Conservation (phyloP, 176 grass and related monocot species). For the Oryza australiensis region DNA sequence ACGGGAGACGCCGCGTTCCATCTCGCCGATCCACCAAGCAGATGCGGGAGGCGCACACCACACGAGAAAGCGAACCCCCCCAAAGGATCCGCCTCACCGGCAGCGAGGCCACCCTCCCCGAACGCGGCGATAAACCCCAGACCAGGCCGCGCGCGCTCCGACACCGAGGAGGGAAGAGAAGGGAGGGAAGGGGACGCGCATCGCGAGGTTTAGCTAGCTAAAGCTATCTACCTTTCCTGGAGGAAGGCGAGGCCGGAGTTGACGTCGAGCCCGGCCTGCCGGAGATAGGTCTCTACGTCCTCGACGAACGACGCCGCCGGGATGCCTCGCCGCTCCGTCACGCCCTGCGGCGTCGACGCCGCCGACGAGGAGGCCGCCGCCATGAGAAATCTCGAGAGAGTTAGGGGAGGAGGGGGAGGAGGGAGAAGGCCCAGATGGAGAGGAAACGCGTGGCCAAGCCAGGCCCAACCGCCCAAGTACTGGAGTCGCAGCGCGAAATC, state of each 20-base stretch:
- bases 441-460: background rate
- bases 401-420: background rate
- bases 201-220: background rate
- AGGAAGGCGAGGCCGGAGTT: constrained; percentile 93
- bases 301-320: constrained; percentile 88
- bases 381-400: constrained; percentile 38
- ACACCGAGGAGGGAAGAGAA: background rate
- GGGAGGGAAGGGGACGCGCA: background rate
- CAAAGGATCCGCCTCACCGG: background rate
- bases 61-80: background rate
- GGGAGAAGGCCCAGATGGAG: background rate
- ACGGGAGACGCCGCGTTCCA: background rate
- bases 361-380: constrained; percentile 48
- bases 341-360: constrained; percentile 34
- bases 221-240: constrained; percentile 65
- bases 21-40: background rate
- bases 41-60: background rate
- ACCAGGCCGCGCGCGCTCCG: background rate
- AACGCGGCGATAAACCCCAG: background rate
- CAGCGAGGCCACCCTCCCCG: background rate
- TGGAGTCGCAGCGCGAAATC: background rate
- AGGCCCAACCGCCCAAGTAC: background rate
- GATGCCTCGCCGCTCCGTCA: constrained; percentile 71
- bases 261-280: constrained; percentile 79
- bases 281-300: constrained; percentile 89